A percentile compares a stretch with the other conserved stretches of the same genome.
These are phyloP conservation scores for Penicillium daleae DNA, from an alignment of 495 filamentous ascomycete genomes.

Conservation along the genomic window DNA sequence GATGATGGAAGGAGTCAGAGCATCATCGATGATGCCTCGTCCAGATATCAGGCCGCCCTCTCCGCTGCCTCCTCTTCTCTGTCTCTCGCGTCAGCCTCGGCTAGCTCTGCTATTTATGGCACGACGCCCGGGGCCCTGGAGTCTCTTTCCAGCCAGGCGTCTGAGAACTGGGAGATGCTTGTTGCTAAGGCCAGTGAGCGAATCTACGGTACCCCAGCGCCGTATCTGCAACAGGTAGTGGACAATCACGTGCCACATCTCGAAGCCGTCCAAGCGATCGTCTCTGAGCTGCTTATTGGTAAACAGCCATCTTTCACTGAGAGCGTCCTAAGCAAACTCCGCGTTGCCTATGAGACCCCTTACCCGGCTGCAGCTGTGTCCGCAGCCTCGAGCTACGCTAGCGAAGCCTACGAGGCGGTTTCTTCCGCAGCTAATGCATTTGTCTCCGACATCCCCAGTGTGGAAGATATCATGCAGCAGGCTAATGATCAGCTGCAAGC, in stretches of 20 bases:
- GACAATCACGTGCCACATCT: slow-evolving; percentile 62
- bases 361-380: slow-evolving; percentile 53
- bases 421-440: slow-evolving; percentile 52
- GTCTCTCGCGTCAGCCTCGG: slow-evolving; percentile 59
- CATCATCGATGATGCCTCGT: slow-evolving; percentile 52
- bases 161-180: slow-evolving; percentile 67
- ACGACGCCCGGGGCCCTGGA: slow-evolving; percentile 47
- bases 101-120: slow-evolving; percentile 47
- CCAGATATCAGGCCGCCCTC: slow-evolving; percentile 51
- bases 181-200: slow-evolving; percentile 69
- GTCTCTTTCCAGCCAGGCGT: slow-evolving; percentile 55
- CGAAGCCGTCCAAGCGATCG: slow-evolving; percentile 67
- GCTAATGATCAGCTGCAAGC: slow-evolving; percentile 60
- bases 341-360: slow-evolving; percentile 63
- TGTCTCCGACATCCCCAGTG: slow-evolving; percentile 59
- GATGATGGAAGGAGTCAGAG: slow-evolving; percentile 44
- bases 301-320: slow-evolving; percentile 84
- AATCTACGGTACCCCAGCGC: slow-evolving; percentile 73
- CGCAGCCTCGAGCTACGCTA: slow-evolving; percentile 58
- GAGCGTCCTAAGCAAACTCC: slow-evolving; percentile 72
- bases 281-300: slow-evolving; percentile 76
- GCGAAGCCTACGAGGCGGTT: slow-evolving; percentile 60
- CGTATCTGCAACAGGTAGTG: slow-evolving; percentile 60
- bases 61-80: slow-evolving; percentile 52
- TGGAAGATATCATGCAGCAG: slow-evolving; percentile 62